Conservation (phyloP, 306 rosid genomes). For the Gastrolobium villosum region DNA sequence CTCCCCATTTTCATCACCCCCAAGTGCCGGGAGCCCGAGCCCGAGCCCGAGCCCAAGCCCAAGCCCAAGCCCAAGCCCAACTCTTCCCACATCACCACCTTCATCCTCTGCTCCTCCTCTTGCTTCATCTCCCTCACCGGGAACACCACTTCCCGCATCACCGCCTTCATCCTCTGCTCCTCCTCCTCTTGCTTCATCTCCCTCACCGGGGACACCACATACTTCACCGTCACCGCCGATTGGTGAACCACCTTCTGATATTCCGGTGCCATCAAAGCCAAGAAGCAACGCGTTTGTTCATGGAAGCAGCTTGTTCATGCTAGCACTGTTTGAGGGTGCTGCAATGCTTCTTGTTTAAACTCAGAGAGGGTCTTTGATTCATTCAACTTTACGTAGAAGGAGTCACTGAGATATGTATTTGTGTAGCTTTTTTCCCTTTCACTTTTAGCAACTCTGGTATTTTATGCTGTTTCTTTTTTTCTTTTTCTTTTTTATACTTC, state of each 20-base stretch:
- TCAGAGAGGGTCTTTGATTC: not conserved
- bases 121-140: not conserved
- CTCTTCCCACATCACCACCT: constrained; percentile 16
- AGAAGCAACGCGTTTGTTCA: constrained; percentile 38
- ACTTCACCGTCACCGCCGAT: constrained; percentile 13
- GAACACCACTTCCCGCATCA: constrained; percentile 2
- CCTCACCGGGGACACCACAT: not conserved
- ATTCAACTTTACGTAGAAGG: constrained; percentile 32
- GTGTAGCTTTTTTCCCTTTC: not conserved
- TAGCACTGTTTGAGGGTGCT: constrained; percentile 53
- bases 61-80: constrained; percentile 33
- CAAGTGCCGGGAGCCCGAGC: not conserved
- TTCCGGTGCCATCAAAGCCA: constrained; percentile 22
- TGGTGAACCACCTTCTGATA: not conserved
- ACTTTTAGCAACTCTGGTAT: not conserved
- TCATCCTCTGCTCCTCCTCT: constrained; percentile 26
- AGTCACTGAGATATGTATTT: constrained; percentile 43
- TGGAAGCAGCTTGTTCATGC: constrained; percentile 51
- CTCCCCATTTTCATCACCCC: constrained; percentile 35
- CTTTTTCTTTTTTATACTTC: not conserved
- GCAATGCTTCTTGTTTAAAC: constrained; percentile 49
- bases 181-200: not conserved
- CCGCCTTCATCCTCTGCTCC: constrained; percentile 35
- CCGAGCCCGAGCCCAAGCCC: constrained; percentile 24
- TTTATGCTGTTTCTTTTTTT: not conserved